A percentile compares a stretch with the other conserved stretches of the same genome.
phyloP scores from a whole-genome alignment of 2,329 filamentous ascomycete genomes.

The Venturia oleaginea region DNA sequence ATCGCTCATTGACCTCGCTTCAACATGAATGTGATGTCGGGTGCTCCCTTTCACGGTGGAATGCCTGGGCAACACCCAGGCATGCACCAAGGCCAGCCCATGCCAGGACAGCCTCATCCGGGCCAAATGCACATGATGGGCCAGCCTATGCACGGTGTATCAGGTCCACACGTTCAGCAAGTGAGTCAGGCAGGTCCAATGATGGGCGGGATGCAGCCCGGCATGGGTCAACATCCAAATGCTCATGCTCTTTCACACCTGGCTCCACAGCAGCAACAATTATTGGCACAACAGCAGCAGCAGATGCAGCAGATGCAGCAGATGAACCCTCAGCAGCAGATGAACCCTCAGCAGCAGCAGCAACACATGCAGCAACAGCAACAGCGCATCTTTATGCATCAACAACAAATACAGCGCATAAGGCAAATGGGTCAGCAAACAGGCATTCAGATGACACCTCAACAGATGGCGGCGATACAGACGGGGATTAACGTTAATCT shows the following conservation, averaged over 20 bases:
- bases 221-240: constrained; percentile 49
- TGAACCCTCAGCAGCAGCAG: background rate
- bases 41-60: constrained; percentile 56
- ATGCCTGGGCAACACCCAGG: constrained; percentile 58
- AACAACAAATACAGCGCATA: constrained; percentile 49
- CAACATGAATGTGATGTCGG: constrained; percentile 54
- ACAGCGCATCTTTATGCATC: constrained; percentile 44
- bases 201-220: constrained; percentile 66
- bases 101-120: constrained; percentile 59
- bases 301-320: constrained; percentile 40
- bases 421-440: constrained; percentile 45
- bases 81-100: constrained; percentile 54
- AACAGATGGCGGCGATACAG: constrained; percentile 45
- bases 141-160: constrained; percentile 63
- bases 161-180: constrained; percentile 59
- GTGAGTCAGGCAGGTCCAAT: constrained; percentile 61
- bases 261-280: constrained; percentile 38
- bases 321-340: background rate
- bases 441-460: constrained; percentile 37
- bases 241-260: constrained; percentile 65
- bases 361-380: constrained; percentile 32
- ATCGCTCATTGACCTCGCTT: constrained; percentile 7
- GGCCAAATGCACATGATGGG: constrained; percentile 52
- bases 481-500: constrained; percentile 35
- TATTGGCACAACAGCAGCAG: constrained; percentile 43